Conservation (phyloP, 2,329 filamentous ascomycete species). For the Epichloe glyceriae region DNA sequence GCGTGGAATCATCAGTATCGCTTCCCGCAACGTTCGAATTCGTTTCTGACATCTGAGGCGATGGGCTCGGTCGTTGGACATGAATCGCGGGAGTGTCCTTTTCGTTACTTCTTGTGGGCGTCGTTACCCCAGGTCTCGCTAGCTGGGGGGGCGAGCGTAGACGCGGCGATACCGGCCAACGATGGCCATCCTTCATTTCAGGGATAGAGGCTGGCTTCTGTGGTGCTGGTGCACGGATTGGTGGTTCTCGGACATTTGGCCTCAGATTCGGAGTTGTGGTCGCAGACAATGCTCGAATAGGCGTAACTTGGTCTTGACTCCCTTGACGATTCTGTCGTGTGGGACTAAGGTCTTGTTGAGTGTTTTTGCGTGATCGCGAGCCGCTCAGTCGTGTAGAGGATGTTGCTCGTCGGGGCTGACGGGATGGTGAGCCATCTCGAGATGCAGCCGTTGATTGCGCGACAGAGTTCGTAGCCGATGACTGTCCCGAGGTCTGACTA, state of each 20-base stretch:
- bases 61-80: conserved; percentile 37
- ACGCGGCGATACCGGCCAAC: conserved; percentile 68
- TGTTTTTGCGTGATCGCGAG: conserved; percentile 51
- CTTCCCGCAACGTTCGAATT: conserved; percentile 31
- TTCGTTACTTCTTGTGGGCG: conserved; percentile 31
- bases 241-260: conserved; percentile 45
- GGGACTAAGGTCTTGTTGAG: conserved; percentile 50
- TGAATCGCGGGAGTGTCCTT: conserved; percentile 38
- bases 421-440: conserved; percentile 35
- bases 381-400: conserved; percentile 23
- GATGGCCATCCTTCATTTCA: conserved; percentile 44
- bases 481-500: conserved; percentile 21
- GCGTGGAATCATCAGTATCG: conserved; percentile 38
- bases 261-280: conserved; percentile 54
- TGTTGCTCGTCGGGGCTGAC: conserved; percentile 23
- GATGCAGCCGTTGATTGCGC: conserved; percentile 25
- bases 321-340: conserved; percentile 37
- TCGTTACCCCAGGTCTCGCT: conserved; percentile 31
- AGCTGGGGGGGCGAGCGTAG: conserved; percentile 58
- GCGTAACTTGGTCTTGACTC: conserved; percentile 46
- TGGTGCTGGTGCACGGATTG: conserved; percentile 47
- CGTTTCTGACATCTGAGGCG: conserved; percentile 28
- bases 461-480: conserved; percentile 24
- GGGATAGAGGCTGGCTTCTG: conserved; percentile 43
- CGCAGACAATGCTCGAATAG: conserved; percentile 56